phyloP scores from a whole-genome alignment of 2,329 filamentous ascomycete genomes.

The Alternaria infectoria region DNA sequence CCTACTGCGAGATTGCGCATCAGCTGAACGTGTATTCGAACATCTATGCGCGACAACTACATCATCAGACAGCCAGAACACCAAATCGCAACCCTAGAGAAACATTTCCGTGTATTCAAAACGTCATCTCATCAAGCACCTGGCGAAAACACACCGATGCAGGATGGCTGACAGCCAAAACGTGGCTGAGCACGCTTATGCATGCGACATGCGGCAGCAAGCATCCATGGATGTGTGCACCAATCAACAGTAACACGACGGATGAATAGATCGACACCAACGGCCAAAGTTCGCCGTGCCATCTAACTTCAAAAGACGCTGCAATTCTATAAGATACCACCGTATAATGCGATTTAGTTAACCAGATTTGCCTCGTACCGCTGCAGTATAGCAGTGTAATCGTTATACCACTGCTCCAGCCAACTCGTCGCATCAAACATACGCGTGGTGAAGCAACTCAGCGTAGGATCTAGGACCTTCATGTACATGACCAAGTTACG shows the following conservation, averaged over 20 bases:
- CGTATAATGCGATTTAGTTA: background rate
- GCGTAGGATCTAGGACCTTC: slow-evolving; percentile 27
- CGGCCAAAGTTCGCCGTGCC: slow-evolving; percentile 30
- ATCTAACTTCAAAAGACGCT: background rate
- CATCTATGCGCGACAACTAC: background rate
- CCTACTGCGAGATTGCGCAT: background rate
- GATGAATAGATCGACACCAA: background rate
- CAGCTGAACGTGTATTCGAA: background rate
- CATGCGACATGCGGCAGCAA: background rate
- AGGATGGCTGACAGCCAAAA: background rate
- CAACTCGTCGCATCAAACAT: slow-evolving; percentile 36
- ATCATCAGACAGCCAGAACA: background rate
- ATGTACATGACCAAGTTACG: slow-evolving; percentile 19
- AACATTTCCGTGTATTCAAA: background rate
- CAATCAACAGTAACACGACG: slow-evolving; percentile 6
- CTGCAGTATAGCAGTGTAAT: slow-evolving; percentile 29
- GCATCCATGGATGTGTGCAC: background rate
- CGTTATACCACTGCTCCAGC: slow-evolving; percentile 35
- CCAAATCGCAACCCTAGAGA: background rate
- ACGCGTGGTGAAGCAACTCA: slow-evolving; percentile 35
- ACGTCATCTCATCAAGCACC: background rate
- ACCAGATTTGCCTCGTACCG: slow-evolving; percentile 28
- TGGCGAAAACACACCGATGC: background rate
- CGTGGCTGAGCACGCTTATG: background rate
- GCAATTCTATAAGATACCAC: background rate